Base-by-base conservation (phyloP, 331 rosid genomes). In the Quercus lobata region DNA sequence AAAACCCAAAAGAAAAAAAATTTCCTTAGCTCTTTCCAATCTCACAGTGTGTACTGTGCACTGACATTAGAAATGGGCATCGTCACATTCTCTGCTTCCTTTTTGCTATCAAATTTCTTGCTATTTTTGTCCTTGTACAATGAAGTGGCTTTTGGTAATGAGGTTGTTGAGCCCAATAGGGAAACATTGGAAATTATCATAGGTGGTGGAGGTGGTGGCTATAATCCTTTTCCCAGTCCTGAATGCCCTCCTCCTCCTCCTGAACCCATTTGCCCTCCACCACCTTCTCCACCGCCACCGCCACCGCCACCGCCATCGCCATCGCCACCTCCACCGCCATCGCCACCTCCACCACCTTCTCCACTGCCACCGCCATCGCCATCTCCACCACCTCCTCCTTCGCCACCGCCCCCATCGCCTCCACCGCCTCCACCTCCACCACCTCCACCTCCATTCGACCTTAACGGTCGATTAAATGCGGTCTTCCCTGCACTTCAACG, bases 121-220 rank as follows among this genome's bases (percentile, higher is more conserved):
- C 78, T 83, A 21, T 77, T 62, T 63, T 37, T 69, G 12, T 78
- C 69, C 52, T 37, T 16, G 27, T 22, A 41, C 70, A 60, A 24
- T 76, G 79, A 34, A 29, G 69, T 79, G 21, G 77, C 75, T 6
- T 17, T 18, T 16, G 75, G 74, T 3, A 5, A 74, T 11, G 79
- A 58, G 21, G n/a, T 78, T 14, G 76, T 81, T 69, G 37, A 14
- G 35, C 70, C 78, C 2, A 61, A 73, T 8, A 83, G 92, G 19
- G 85, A 85, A 71, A 57, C 90, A n/a, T 57, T 84, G 0, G 89
- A 92, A 80, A 87, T 88, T 18, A 78, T 81, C 82, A 87, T 84
- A 4, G 97, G 93, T 4, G 92, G 87, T 1, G 97, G 92, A 0
- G 81, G 76, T 9, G 75, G 71, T 5, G 1, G 41, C 24, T 60